Conservation (phyloP, 208 protist genomes). For the Acanthamoeba sp. region DNA sequence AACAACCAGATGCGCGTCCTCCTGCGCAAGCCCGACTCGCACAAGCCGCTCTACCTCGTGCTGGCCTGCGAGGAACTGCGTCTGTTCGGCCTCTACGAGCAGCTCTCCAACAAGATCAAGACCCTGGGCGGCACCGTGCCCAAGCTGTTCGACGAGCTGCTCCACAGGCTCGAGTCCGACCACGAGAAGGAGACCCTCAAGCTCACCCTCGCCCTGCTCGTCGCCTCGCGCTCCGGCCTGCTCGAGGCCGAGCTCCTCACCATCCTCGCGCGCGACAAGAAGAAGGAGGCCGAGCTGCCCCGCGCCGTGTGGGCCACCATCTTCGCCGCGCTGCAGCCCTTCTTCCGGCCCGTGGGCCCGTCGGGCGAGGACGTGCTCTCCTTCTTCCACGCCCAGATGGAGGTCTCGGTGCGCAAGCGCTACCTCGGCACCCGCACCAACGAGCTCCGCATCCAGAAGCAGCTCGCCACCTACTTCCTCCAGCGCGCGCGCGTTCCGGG, state of each 20-base stretch:
- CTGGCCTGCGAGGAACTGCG: constrained; percentile 85
- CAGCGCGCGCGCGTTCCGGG: neutral
- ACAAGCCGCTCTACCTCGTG: constrained; percentile 84
- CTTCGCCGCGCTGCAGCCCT: constrained; percentile 57
- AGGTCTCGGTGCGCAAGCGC: constrained; percentile 75
- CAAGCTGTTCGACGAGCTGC: constrained; percentile 80
- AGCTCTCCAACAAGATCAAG: constrained; percentile 83
- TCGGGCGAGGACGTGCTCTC: constrained; percentile 36
- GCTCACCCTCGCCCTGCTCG: constrained; percentile 56
- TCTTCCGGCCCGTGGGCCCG: constrained; percentile 62
- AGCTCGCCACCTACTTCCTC: constrained; percentile 78
- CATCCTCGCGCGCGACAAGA: constrained; percentile 54
- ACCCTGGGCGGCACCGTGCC: constrained; percentile 75
- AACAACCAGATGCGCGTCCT: constrained; percentile 87
- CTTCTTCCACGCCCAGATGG: constrained; percentile 83
- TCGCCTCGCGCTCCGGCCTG: constrained; percentile 8
- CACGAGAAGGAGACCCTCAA: constrained; percentile 76
- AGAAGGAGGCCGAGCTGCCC: constrained; percentile 71
- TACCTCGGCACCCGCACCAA: constrained; percentile 72
- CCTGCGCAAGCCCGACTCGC: constrained; percentile 82
- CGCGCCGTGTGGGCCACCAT: constrained; percentile 76
- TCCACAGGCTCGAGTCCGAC: constrained; percentile 80
- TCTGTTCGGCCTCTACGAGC: constrained; percentile 83
- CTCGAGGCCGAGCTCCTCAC: constrained; percentile 55
- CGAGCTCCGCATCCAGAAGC: constrained; percentile 64